These are phyloP conservation scores for Aspergillus sp. DNA, from an alignment of 2,329 filamentous ascomycete species.

Conservation along the genomic window DNA sequence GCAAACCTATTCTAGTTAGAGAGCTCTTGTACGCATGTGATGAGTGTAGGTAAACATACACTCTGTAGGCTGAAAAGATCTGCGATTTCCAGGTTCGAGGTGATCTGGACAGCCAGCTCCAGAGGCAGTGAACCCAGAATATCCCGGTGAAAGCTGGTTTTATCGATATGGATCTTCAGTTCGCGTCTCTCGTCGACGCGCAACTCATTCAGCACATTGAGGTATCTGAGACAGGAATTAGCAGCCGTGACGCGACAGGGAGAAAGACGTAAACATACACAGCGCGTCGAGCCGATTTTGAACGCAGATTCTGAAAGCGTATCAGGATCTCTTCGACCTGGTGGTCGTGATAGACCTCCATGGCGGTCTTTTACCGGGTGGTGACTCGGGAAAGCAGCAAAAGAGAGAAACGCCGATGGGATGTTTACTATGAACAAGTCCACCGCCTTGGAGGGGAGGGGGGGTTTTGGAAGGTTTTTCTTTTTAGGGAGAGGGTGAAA, in stretches of 20 bases:
- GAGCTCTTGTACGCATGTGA: neutral
- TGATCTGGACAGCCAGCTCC: constrained; percentile 26
- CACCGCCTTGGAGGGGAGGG: too few species aligned
- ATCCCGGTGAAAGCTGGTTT: constrained; percentile 24
- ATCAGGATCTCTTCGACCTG: constrained; percentile 4
- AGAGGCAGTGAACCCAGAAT: constrained; percentile 26
- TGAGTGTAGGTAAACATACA: constrained; percentile 12
- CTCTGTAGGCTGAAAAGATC: constrained; percentile 24
- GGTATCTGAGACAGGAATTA: constrained; percentile 14
- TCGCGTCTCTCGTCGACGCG: constrained; percentile 25
- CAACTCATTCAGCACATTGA: constrained; percentile 22
- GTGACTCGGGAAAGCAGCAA: too few species aligned
- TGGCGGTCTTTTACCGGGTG: neutral
- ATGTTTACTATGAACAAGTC: too few species aligned
- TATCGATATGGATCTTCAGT: constrained; percentile 14
- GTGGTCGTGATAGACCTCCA: neutral
- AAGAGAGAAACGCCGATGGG: too few species aligned
- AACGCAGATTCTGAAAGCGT: constrained; percentile 16
- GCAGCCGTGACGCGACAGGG: neutral
- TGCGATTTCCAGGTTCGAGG: constrained; percentile 17
- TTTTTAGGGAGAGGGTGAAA: too few species aligned
- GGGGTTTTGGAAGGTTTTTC: too few species aligned
- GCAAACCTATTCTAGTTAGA: constrained; percentile 24
- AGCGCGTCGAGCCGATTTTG: constrained; percentile 14
- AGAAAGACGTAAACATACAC: constrained; percentile 6